These are phyloP conservation scores for Tylopilus felleus DNA, from an alignment of 768 basidiomycete species.

Conservation along the genomic window DNA sequence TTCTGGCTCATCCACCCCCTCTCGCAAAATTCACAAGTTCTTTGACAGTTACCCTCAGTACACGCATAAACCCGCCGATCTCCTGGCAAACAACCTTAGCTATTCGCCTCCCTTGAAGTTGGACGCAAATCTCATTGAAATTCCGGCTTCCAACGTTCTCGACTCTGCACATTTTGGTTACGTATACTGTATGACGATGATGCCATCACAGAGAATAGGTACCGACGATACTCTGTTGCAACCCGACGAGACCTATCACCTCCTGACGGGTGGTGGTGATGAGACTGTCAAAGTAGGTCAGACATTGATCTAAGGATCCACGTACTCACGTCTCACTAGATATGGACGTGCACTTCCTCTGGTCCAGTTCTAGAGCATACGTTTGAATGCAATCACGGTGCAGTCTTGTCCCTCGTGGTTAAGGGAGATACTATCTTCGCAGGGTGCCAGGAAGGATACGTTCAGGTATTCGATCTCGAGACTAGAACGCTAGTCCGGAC, in stretches of 20 bases:
- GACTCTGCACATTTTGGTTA: slow-evolving; percentile 95
- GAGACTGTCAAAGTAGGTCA: slow-evolving; percentile 74
- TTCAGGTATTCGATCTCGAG: slow-evolving; percentile 88
- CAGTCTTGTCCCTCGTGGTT: slow-evolving; percentile 75
- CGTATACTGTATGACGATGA: slow-evolving; percentile 74
- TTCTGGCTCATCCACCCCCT: slow-evolving; percentile 36
- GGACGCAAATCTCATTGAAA: slow-evolving; percentile 37
- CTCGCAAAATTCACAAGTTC: slow-evolving; percentile 75
- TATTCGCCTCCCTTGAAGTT: slow-evolving; percentile 25
- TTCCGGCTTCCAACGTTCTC: slow-evolving; percentile 68
- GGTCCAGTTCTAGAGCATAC: slow-evolving; percentile 55
- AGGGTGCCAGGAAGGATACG: slow-evolving; percentile 91
- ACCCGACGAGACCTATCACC: slow-evolving; percentile 36
- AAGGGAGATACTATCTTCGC: slow-evolving; percentile 83
- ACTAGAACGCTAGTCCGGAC: slow-evolving; percentile 84
- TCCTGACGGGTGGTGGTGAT: slow-evolving; percentile 89
- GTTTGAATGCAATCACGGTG: slow-evolving; percentile 72
- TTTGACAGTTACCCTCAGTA: slow-evolving; percentile 86
- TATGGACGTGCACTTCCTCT: slow-evolving; percentile 58
- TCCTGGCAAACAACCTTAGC: slow-evolving; percentile 56
- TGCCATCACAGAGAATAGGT: slow-evolving; percentile 40
- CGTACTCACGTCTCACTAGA: slow-evolving; percentile 33
- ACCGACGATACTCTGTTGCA: slow-evolving; percentile 28
- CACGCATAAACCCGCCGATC: slow-evolving; percentile 63
- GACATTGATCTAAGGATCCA: neutral